Percentiles rank a stretch among this genome's conserved stretches.
These are phyloP conservation scores for Fusarium decemcellulare DNA, from an alignment of 2,329 filamentous ascomycete genomes.

Conservation along the genomic window DNA sequence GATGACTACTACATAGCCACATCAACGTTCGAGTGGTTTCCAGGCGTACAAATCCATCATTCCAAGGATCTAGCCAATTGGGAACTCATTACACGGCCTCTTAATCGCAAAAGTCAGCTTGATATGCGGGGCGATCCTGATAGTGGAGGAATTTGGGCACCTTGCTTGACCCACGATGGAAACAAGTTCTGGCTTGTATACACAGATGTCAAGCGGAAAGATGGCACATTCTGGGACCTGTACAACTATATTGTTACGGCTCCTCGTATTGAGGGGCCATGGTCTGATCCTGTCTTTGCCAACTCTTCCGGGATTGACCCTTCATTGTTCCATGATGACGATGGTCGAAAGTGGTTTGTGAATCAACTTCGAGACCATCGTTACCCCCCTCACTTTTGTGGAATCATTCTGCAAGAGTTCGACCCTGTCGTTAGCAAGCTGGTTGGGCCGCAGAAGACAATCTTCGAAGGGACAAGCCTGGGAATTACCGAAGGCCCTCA, in stretches of 20 bases:
- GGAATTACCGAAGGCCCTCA: slow-evolving; percentile 71
- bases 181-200: slow-evolving; percentile 74
- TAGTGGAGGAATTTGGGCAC: slow-evolving; percentile 74
- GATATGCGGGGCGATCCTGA: slow-evolving; percentile 73
- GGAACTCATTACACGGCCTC: slow-evolving; percentile 61
- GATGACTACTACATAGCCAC: slow-evolving; percentile 70
- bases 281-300: slow-evolving; percentile 72
- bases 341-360: slow-evolving; percentile 70
- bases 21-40: slow-evolving; percentile 70
- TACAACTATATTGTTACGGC: slow-evolving; percentile 75
- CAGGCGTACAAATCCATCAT: slow-evolving; percentile 69
- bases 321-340: slow-evolving; percentile 70
- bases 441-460: slow-evolving; percentile 68
- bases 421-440: slow-evolving; percentile 63
- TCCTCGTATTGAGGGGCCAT: slow-evolving; percentile 68
- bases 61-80: slow-evolving; percentile 68
- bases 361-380: slow-evolving; percentile 72
- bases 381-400: slow-evolving; percentile 60
- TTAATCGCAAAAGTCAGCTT: slow-evolving; percentile 65
- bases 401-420: slow-evolving; percentile 72
- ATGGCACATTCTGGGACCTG: slow-evolving; percentile 75
- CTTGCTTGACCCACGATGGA: slow-evolving; percentile 74
- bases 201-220: slow-evolving; percentile 77
- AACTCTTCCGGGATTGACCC: slow-evolving; percentile 76
- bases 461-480: slow-evolving; percentile 69